phyloP scores from a whole-genome alignment of 805 yeast species.

The Cyberlindnera veronae region DNA sequence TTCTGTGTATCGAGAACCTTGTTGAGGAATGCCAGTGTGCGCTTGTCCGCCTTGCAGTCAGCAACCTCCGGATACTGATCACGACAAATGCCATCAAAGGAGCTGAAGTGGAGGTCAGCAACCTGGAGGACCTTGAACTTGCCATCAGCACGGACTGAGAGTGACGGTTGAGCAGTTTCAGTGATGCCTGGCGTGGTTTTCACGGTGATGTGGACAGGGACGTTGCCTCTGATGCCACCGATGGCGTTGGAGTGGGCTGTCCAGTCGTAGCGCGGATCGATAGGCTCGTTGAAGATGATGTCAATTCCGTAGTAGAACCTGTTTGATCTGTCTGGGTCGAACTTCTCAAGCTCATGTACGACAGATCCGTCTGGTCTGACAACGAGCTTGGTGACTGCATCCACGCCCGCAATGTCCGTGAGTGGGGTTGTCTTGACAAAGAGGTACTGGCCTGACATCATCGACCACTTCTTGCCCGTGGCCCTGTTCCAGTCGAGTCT shows the following conservation, averaged over 20 bases:
- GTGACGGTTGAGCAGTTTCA: conserved; percentile 10
- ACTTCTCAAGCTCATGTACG: conserved; percentile 49
- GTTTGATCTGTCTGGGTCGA: conserved; percentile 10
- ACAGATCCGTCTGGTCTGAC: conserved; percentile 7
- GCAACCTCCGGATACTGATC: conserved; percentile 61
- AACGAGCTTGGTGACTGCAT: conserved; percentile 7
- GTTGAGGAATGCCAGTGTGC: conserved; percentile 58
- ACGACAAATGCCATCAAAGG: conserved; percentile 75
- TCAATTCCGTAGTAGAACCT: conserved; percentile 39
- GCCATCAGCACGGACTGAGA: conserved; percentile 35
- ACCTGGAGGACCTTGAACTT: conserved; percentile 80
- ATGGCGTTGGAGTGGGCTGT: conserved; percentile 19
- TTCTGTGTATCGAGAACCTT: conserved; percentile 65
- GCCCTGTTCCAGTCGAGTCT: conserved; percentile 11
- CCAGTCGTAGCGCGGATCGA: conserved; percentile 81
- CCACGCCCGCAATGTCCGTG: conserved; percentile 4
- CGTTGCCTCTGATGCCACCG: conserved; percentile 6
- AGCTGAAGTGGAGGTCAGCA: conserved; percentile 89
- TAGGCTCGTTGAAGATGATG: conserved; percentile 66
- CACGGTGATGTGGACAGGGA: conserved; percentile 25
- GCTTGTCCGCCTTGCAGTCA: conserved; percentile 64
- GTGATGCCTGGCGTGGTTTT: conserved; percentile 11
- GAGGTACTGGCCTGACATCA: conserved; percentile 14
- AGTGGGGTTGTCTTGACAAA: conserved; percentile 11
- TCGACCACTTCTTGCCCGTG: conserved; percentile 11